Evolutionary conservation across 2,329 filamentous ascomycete species (phyloP).

Genomic region (Exserohilum turcica): DNA sequence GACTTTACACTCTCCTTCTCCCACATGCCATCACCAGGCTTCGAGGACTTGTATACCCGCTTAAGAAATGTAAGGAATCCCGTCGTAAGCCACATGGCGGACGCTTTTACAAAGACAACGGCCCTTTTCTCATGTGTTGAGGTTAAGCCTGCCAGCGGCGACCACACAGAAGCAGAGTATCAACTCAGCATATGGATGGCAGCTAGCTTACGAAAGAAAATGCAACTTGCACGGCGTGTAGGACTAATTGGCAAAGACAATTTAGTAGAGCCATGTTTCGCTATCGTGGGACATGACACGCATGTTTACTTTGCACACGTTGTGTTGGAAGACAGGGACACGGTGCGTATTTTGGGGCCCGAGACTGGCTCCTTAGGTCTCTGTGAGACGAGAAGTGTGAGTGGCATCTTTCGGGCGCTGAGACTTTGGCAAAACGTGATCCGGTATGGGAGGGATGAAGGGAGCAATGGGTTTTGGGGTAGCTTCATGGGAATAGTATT

Average conservation of each 20-base stretch:
- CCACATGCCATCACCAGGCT: neutral
- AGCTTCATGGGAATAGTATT: too few species aligned
- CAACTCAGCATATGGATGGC: slow-evolving; percentile 30
- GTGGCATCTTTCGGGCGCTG: too few species aligned
- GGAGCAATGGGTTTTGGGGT: too few species aligned
- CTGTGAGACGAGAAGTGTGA: too few species aligned
- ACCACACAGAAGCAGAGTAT: slow-evolving; percentile 25
- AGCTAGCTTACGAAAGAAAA: slow-evolving; percentile 27
- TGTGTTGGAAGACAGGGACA: too few species aligned
- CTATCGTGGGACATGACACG: too few species aligned
- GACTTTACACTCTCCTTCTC: neutral
- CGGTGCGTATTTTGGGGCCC: too few species aligned
- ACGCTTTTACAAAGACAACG: neutral
- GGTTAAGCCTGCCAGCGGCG: slow-evolving; percentile 23
- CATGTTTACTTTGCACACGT: too few species aligned
- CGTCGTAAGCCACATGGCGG: neutral
- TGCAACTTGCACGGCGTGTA: neutral
- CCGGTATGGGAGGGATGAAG: too few species aligned
- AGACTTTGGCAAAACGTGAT: too few species aligned
- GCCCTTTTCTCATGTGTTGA: slow-evolving; percentile 24
- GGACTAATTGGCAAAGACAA: neutral
- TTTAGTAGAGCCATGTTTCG: too few species aligned
- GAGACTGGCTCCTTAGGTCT: too few species aligned
- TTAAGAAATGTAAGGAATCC: neutral
- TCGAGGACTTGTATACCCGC: neutral